Conservation (phyloP, 1,284 basidiomycete genomes). For the Stygiomarasmius scandens region DNA sequence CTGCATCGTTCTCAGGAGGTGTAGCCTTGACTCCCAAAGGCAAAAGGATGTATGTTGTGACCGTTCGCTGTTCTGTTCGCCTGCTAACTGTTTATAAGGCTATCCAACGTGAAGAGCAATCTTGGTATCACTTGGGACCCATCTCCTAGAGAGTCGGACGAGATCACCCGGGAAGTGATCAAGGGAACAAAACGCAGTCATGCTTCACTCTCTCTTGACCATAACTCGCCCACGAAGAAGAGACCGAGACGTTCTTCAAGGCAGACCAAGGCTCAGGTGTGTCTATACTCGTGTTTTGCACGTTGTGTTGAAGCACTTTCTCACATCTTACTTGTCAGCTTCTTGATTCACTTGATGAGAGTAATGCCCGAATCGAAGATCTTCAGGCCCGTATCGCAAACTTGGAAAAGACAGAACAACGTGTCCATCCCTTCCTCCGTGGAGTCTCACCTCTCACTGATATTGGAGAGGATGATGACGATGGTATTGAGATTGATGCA, state of each 20-base stretch:
- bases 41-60: too few species aligned
- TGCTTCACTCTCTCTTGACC: not conserved
- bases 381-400: not conserved
- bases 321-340: not conserved
- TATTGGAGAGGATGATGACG: not conserved
- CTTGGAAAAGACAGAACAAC: not conserved
- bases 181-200: not conserved
- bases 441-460: not conserved
- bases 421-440: not conserved
- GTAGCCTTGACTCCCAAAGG: too few species aligned
- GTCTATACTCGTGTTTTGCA: not conserved
- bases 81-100: too few species aligned
- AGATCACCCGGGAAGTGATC: not conserved
- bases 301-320: not conserved
- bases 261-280: not conserved
- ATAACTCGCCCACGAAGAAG: not conserved
- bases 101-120: too few species aligned
- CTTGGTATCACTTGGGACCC: not conserved
- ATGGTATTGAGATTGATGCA: not conserved
- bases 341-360: not conserved
- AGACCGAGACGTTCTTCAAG: not conserved
- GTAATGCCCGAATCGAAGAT: not conserved
- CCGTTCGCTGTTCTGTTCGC: too few species aligned
- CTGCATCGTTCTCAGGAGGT: too few species aligned
- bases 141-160: not conserved